Evolutionary conservation across 176 grass and related monocot species (phyloP).

Genomic region (Dactylis glomerata): DNA sequence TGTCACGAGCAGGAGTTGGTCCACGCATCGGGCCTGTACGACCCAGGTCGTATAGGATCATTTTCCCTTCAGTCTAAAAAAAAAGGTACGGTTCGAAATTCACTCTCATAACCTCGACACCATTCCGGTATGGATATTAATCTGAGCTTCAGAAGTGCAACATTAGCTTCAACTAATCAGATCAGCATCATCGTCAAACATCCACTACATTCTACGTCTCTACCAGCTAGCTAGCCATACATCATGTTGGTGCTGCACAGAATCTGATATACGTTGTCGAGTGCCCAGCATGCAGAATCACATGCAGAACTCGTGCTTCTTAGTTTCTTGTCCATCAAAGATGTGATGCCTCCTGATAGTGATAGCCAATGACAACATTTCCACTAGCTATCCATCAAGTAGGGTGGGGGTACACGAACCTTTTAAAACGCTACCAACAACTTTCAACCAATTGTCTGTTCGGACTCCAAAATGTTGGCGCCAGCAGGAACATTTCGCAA

Average conservation of each 20-base stretch:
- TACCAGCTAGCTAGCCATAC: too few species aligned
- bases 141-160: not conserved
- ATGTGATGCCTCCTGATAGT: not conserved
- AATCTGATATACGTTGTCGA: slow-evolving; percentile 11
- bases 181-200: not conserved
- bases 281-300: not conserved
- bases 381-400: not conserved
- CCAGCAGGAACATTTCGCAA: slow-evolving; percentile 45
- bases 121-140: not conserved
- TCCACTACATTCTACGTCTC: not conserved
- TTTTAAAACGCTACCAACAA: not conserved
- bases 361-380: slow-evolving; percentile 32
- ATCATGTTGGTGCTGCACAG: slow-evolving; percentile 21
- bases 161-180: not conserved
- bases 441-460: slow-evolving; percentile 22
- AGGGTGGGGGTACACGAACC: not conserved
- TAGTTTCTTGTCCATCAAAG: not conserved
- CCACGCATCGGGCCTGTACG: too few species aligned
- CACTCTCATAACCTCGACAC: not conserved
- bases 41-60: too few species aligned
- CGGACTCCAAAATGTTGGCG: slow-evolving; percentile 56
- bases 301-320: not conserved
- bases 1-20: too few species aligned
- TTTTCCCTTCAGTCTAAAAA: too few species aligned
- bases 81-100: too few species aligned